A percentile compares a stretch with the other conserved stretches of the same genome.
Conservation (phyloP, 257 asterid species). For the Solanum appendiculatum region DNA sequence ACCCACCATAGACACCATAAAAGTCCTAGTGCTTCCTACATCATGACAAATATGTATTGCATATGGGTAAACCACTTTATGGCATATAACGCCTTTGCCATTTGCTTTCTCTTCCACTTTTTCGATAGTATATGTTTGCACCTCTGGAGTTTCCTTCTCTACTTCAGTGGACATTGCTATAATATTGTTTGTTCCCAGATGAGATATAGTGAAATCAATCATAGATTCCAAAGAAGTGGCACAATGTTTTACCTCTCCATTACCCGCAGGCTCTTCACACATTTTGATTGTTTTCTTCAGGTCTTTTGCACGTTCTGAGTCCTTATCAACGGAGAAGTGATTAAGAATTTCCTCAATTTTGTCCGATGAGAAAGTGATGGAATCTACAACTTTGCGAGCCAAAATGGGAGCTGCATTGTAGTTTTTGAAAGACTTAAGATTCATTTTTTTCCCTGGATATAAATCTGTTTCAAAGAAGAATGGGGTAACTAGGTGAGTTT, state of each 20-base stretch:
- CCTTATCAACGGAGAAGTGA: conserved; percentile 16
- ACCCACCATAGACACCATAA: neutral
- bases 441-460: conserved; percentile 35
- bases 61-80: neutral
- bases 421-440: conserved; percentile 32
- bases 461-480: conserved; percentile 61
- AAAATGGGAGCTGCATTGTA: conserved; percentile 26
- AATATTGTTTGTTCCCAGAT: neutral
- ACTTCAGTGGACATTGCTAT: neutral
- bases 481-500: conserved; percentile 37
- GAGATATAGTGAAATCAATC: neutral
- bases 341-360: conserved; percentile 33
- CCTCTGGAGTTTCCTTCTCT: neutral
- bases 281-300: neutral
- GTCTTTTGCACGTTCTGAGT: neutral
- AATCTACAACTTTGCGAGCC: conserved; percentile 47
- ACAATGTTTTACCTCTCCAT: neutral
- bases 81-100: neutral
- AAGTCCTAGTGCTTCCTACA: neutral
- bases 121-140: neutral
- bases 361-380: conserved; percentile 53
- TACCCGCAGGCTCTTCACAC: neutral
- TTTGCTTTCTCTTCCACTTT: neutral
- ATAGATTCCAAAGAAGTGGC: neutral
- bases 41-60: neutral